phyloP scores from a whole-genome alignment of 257 asterid species.

The Lithospermum erythrorhizon region DNA sequence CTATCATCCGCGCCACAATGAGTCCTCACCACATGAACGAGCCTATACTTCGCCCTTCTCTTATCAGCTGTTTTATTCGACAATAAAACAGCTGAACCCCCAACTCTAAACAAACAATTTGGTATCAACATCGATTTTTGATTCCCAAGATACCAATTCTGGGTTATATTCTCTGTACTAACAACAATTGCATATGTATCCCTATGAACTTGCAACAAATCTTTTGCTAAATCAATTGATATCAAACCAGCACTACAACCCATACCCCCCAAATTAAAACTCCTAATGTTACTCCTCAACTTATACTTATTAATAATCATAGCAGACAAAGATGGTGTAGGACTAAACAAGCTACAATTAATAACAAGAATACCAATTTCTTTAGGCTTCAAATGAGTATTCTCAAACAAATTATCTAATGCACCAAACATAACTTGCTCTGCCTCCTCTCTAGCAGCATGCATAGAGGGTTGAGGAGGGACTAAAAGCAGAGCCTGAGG shows the following conservation, averaged over 20 bases:
- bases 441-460: constrained; percentile 73
- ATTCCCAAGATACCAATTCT: constrained; percentile 75
- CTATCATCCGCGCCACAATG: constrained; percentile 71
- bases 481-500: constrained; percentile 63
- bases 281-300: constrained; percentile 64
- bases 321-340: constrained; percentile 59
- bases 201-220: constrained; percentile 58
- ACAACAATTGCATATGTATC: constrained; percentile 69
- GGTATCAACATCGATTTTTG: constrained; percentile 71
- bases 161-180: constrained; percentile 63
- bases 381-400: constrained; percentile 45
- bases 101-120: constrained; percentile 65
- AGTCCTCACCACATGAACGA: constrained; percentile 64
- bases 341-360: constrained; percentile 65
- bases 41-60: constrained; percentile 57
- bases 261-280: constrained; percentile 76
- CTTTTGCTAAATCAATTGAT: constrained; percentile 64
- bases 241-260: constrained; percentile 83
- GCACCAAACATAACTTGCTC: constrained; percentile 69
- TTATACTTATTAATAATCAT: constrained; percentile 70
- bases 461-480: constrained; percentile 66
- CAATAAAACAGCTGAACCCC: constrained; percentile 52
- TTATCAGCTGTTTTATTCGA: constrained; percentile 47
- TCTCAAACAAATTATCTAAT: constrained; percentile 47
- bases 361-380: constrained; percentile 65